Conservation (phyloP, 371 early-diverging fungal genomes). For the Mucor sp. region DNA sequence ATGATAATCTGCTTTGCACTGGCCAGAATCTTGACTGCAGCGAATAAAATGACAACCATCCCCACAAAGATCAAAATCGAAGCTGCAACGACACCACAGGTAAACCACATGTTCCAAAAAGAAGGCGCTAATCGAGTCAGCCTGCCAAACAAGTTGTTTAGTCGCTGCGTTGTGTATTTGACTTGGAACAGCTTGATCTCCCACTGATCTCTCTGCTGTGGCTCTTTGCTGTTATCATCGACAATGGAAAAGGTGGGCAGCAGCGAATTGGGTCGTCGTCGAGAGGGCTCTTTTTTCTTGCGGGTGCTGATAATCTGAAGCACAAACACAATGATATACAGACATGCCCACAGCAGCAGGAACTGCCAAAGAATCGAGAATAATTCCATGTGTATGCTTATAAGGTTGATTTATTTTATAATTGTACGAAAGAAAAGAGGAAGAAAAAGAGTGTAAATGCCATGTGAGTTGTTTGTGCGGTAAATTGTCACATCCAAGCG, state of each 20-base stretch:
- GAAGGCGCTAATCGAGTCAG: conserved; percentile 44
- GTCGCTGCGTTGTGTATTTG: conserved; percentile 60
- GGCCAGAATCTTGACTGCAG: conserved; percentile 44
- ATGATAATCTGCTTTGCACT: conserved; percentile 12
- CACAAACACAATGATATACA: conserved; percentile 37
- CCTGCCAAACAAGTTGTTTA: conserved; percentile 53
- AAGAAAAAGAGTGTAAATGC: background rate
- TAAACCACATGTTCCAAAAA: conserved; percentile 69
- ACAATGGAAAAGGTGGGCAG: conserved; percentile 28
- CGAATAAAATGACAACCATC: conserved; percentile 51
- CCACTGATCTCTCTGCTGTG: conserved; percentile 37
- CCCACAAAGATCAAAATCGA: conserved; percentile 54
- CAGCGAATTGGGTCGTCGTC: conserved; percentile 12
- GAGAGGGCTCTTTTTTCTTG: conserved; percentile 3
- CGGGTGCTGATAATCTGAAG: conserved; percentile 29
- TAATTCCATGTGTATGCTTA: conserved; percentile 30
- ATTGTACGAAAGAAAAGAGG: background rate
- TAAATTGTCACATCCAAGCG: background rate
- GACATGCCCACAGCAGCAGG: conserved; percentile 34
- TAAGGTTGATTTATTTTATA: background rate
- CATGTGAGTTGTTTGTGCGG: background rate
- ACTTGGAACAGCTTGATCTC: conserved; percentile 54
- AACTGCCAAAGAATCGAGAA: conserved; percentile 40
- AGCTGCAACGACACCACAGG: conserved; percentile 55
- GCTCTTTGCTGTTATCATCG: conserved; percentile 3